Evolutionary conservation across 805 yeast species (phyloP).

Genomic region (Sungouiella blattae): DNA sequence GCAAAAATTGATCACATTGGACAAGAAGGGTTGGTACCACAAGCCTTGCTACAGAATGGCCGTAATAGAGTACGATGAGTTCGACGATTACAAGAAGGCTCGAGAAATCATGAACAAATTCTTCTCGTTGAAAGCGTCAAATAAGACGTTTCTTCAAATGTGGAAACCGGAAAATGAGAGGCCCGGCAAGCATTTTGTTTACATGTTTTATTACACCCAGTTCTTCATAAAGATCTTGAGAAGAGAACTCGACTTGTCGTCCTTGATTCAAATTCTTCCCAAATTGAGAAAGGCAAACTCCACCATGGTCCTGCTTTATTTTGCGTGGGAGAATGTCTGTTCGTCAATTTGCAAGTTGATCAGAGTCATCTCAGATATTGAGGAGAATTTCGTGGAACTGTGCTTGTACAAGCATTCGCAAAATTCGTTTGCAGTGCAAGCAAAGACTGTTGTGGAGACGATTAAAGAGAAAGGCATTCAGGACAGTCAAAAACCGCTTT

Average conservation of each 20-base stretch:
- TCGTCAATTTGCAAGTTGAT: slow-evolving; percentile 49
- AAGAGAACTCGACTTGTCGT: slow-evolving; percentile 51
- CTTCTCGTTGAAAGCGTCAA: slow-evolving; percentile 61
- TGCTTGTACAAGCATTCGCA: slow-evolving; percentile 44
- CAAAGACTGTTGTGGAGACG: slow-evolving; percentile 28
- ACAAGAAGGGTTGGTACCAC: slow-evolving; percentile 91
- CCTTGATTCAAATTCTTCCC: slow-evolving; percentile 58
- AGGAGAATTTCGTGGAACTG: slow-evolving; percentile 46
- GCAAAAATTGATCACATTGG: slow-evolving; percentile 47
- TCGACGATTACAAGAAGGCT: slow-evolving; percentile 52
- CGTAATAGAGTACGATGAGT: slow-evolving; percentile 51
- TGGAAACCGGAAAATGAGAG: slow-evolving; percentile 94
- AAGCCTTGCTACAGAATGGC: slow-evolving; percentile 75
- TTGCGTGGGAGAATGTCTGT: slow-evolving; percentile 66
- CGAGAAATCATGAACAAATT: slow-evolving; percentile 59
- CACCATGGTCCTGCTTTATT: slow-evolving; percentile 63
- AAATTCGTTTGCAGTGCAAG: slow-evolving; percentile 38
- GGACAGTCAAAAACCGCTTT: slow-evolving; percentile 31
- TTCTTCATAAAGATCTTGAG: slow-evolving; percentile 59
- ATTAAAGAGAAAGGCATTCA: slow-evolving; percentile 31
- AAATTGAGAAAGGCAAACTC: slow-evolving; percentile 77
- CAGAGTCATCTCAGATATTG: slow-evolving; percentile 42
- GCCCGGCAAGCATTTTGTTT: slow-evolving; percentile 89
- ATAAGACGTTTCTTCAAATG: slow-evolving; percentile 71
- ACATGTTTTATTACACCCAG: slow-evolving; percentile 63